Conservation (phyloP, 2,329 filamentous ascomycete genomes). For the Cladophialophora bantiana region DNA sequence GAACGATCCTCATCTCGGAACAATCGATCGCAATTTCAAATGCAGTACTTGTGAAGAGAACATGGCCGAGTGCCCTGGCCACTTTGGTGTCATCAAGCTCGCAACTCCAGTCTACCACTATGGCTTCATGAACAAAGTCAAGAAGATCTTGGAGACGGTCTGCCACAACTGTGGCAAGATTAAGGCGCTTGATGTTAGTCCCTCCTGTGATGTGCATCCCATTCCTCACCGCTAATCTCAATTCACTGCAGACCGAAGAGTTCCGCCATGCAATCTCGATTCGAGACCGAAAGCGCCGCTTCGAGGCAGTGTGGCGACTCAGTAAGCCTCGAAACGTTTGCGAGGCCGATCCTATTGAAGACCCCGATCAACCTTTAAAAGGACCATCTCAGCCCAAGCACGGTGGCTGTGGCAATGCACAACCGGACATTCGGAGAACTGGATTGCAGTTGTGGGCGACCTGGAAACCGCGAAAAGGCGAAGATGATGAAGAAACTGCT, state of each 20-base stretch:
- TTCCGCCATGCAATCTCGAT: constrained; percentile 82
- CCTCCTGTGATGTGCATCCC: constrained; percentile 53
- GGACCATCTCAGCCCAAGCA: constrained; percentile 63
- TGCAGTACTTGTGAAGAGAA: constrained; percentile 96
- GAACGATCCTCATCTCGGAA: constrained; percentile 94
- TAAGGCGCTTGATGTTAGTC: constrained; percentile 96
- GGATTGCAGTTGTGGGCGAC: constrained; percentile 81
- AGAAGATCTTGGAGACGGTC: constrained; percentile 98
- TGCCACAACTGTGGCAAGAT: constrained; percentile 99
- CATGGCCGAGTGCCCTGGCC: constrained; percentile 94
- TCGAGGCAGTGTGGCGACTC: constrained; percentile 88
- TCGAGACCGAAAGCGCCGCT: constrained; percentile 92
- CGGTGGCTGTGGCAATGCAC: constrained; percentile 90
- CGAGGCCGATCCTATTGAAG: constrained; percentile 74
- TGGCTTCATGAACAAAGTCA: constrained; percentile 98
- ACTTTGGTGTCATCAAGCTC: constrained; percentile 98
- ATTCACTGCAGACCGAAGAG: constrained; percentile 47
- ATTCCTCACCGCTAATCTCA: constrained; percentile 48
- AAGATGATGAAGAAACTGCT: constrained; percentile 72
- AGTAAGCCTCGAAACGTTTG: constrained; percentile 90
- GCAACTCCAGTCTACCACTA: constrained; percentile 94
- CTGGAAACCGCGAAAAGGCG: constrained; percentile 74
- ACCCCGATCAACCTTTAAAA: constrained; percentile 73
- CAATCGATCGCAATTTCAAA: constrained; percentile 93
- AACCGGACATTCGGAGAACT: constrained; percentile 86